These are phyloP conservation scores for Pelargonium nanum DNA, from an alignment of 345 rosid genomes.

Conservation along the genomic window DNA sequence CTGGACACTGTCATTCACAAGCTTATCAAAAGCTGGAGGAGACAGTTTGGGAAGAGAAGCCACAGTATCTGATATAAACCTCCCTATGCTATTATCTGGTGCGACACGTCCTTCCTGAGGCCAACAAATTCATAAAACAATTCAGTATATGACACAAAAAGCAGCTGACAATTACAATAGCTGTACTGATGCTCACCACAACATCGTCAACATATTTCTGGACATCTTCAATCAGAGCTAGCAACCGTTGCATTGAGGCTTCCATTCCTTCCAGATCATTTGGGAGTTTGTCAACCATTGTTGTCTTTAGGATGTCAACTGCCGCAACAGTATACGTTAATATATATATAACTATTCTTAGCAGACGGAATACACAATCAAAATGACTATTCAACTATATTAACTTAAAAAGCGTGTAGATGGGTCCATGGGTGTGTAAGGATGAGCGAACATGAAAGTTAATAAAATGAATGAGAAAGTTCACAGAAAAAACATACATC, in stretches of 20 bases:
- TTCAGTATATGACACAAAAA: conserved; percentile 2
- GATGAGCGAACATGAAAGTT: not conserved
- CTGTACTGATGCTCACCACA: conserved; percentile 42
- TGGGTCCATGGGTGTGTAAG: not conserved
- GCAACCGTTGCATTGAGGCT: conserved; percentile 60
- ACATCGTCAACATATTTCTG: conserved; percentile 74
- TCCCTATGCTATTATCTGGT: conserved; percentile 68
- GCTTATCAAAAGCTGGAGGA: conserved; percentile 69
- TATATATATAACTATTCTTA: not conserved
- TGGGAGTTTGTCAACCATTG: conserved; percentile 72
- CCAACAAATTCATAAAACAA: not conserved
- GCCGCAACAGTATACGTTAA: conserved; percentile 1
- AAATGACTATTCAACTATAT: not conserved
- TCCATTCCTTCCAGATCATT: conserved; percentile 98
- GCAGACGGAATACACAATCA: not conserved
- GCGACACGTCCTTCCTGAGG: conserved; percentile 59
- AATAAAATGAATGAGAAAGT: not conserved
- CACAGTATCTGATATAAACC: conserved; percentile 57
- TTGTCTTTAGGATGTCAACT: conserved; percentile 70
- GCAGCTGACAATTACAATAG: conserved; percentile 2
- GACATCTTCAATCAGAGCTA: conserved; percentile 59
- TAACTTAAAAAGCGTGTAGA: not conserved
- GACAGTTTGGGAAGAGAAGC: conserved; percentile 66
- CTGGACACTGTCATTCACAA: conserved; percentile 80
- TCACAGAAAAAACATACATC: conserved; percentile 49